These are phyloP conservation scores for Alternaria brassicae DNA, from an alignment of 2,329 filamentous ascomycete species.

Conservation along the genomic window DNA sequence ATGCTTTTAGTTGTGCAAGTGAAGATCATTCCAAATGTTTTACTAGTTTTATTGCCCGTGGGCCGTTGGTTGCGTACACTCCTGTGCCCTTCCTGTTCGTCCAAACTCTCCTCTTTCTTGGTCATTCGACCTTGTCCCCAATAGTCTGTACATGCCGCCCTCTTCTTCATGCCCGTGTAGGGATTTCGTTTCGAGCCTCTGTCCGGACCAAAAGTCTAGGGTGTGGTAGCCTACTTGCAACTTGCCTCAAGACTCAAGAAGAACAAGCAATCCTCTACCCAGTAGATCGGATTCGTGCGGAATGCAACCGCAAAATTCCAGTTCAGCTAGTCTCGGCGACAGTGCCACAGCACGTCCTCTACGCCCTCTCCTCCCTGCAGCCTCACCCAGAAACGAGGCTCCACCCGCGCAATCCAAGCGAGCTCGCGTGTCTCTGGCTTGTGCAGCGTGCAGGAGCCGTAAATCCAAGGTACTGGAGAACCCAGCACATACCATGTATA, in stretches of 20 bases:
- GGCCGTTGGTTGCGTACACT: not conserved
- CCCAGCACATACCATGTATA: not conserved
- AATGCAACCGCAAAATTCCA: conserved; percentile 5
- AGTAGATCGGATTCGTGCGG: not conserved
- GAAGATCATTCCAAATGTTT: not conserved
- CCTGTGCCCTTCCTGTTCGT: not conserved
- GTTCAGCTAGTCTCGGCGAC: conserved; percentile 5
- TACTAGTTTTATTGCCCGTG: not conserved
- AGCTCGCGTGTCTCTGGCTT: conserved; percentile 24
- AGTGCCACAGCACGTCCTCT: conserved; percentile 13
- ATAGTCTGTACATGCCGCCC: not conserved
- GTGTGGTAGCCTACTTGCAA: not conserved
- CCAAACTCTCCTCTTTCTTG: not conserved
- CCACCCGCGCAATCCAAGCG: conserved; percentile 16
- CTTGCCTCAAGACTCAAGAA: not conserved
- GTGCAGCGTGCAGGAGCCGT: conserved; percentile 25
- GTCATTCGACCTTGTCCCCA: not conserved
- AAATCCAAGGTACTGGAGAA: conserved; percentile 26
- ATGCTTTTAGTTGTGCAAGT: not conserved
- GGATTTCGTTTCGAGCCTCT: not conserved
- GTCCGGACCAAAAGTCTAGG: not conserved
- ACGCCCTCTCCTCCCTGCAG: conserved; percentile 22
- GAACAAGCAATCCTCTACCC: not conserved
- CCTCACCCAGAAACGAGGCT: conserved; percentile 12
- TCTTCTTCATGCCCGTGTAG: not conserved